phyloP scores from a whole-genome alignment of 2,329 filamentous ascomycete genomes.

The Colletotrichum simmondsii region DNA sequence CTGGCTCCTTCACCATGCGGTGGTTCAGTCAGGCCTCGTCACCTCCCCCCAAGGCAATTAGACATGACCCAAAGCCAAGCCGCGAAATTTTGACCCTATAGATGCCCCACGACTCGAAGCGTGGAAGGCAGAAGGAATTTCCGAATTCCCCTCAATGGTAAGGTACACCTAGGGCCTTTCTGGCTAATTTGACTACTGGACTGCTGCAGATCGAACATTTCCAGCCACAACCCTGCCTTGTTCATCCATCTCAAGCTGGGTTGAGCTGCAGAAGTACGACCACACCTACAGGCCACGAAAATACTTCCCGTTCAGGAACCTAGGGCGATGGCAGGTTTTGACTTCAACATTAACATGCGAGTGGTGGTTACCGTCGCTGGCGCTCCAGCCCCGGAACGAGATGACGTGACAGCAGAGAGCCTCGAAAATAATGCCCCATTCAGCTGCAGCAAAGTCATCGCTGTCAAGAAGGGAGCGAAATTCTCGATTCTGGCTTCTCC shows the following conservation, averaged over 20 bases:
- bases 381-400: not conserved
- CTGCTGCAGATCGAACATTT: not conserved
- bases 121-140: not conserved
- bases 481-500: not conserved
- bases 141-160: not conserved
- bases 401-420: not conserved
- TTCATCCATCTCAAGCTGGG: not conserved
- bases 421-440: not conserved
- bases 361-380: not conserved
- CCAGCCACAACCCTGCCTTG: not conserved
- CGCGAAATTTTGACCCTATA: not conserved
- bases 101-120: not conserved
- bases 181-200: not conserved
- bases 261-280: not conserved
- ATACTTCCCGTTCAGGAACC: not conserved
- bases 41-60: not conserved
- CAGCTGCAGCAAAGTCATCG: not conserved
- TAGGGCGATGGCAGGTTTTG: not conserved
- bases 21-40: not conserved
- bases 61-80: not conserved
- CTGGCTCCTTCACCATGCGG: not conserved
- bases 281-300: not conserved
- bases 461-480: not conserved
- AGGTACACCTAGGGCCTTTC: not conserved
- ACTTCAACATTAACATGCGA: not conserved